Percentiles rank a stretch among this genome's conserved stretches.
Conservation (phyloP, 257 asterid species). For the Cruciata laevipes region DNA sequence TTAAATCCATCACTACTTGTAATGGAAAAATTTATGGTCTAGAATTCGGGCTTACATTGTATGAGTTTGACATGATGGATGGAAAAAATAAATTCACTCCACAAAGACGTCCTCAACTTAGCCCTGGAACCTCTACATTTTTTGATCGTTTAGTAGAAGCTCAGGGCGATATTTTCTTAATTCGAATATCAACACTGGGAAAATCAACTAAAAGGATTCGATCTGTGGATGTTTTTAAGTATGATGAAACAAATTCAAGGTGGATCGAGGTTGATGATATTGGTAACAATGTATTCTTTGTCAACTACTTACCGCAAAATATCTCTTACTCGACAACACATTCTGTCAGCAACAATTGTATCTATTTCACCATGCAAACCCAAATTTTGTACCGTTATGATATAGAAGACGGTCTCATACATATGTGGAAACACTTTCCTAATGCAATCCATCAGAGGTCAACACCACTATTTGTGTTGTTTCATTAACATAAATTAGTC, state of each 20-base stretch:
- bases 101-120: too few relatives aligned
- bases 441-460: not conserved
- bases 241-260: not conserved
- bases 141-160: not conserved
- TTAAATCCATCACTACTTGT: too few relatives aligned
- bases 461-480: not conserved
- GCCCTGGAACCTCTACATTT: too few relatives aligned
- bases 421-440: not conserved
- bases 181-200: not conserved
- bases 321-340: not conserved
- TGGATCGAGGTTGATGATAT: too few relatives aligned
- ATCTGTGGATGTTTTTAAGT: not conserved
- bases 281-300: not conserved
- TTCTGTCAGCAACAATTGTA: not conserved
- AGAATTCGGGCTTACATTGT: too few relatives aligned
- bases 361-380: not conserved
- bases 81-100: too few relatives aligned
- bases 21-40: not conserved
- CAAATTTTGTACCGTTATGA: not conserved
- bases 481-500: too few relatives aligned
- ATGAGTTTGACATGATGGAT: not conserved
- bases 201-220: not conserved
- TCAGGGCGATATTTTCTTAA: not conserved
- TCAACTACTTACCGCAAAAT: not conserved
- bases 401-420: not conserved